Conservation (phyloP, 2,329 filamentous ascomycete genomes). For the Penicillium sp. region DNA sequence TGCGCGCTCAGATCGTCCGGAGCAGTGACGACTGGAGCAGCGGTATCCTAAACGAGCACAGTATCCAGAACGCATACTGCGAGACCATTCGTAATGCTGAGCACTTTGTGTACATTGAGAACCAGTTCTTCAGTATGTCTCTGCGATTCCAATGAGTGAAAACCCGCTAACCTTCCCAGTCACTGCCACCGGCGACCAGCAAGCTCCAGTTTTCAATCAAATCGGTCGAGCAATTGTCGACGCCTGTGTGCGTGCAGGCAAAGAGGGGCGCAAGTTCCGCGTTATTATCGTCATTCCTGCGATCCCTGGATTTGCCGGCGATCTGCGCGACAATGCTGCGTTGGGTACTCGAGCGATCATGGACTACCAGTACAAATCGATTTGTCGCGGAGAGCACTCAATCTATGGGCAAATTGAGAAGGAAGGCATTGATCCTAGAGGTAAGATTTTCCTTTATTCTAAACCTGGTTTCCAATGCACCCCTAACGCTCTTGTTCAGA, state of each 20-base stretch:
- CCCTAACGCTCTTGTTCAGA: slow-evolving; percentile 39
- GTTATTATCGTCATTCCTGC: slow-evolving; percentile 88
- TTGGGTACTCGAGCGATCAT: slow-evolving; percentile 89
- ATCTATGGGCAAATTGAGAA: slow-evolving; percentile 76
- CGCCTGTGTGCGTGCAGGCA: slow-evolving; percentile 73
- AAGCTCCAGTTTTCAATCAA: slow-evolving; percentile 79
- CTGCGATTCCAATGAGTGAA: neutral
- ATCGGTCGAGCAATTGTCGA: slow-evolving; percentile 89
- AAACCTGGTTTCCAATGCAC: neutral
- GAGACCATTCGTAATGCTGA: slow-evolving; percentile 82
- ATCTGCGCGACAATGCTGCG: slow-evolving; percentile 77
- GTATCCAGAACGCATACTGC: slow-evolving; percentile 79
- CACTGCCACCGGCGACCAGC: slow-evolving; percentile 84
- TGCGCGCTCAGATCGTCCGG: slow-evolving; percentile 80
- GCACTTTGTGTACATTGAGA: slow-evolving; percentile 96
- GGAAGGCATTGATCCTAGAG: slow-evolving; percentile 68
- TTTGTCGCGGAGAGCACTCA: slow-evolving; percentile 84
- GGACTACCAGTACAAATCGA: slow-evolving; percentile 98
- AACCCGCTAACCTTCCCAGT: slow-evolving; percentile 44
- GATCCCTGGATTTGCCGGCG: slow-evolving; percentile 90
- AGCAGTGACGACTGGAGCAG: slow-evolving; percentile 93
- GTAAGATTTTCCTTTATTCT: slow-evolving; percentile 22
- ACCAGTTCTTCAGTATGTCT: slow-evolving; percentile 82
- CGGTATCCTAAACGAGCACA: slow-evolving; percentile 78
- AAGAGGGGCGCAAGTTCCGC: slow-evolving; percentile 81